Conservation (phyloP, 139 green algal species). For the Micractinium conductrix region DNA sequence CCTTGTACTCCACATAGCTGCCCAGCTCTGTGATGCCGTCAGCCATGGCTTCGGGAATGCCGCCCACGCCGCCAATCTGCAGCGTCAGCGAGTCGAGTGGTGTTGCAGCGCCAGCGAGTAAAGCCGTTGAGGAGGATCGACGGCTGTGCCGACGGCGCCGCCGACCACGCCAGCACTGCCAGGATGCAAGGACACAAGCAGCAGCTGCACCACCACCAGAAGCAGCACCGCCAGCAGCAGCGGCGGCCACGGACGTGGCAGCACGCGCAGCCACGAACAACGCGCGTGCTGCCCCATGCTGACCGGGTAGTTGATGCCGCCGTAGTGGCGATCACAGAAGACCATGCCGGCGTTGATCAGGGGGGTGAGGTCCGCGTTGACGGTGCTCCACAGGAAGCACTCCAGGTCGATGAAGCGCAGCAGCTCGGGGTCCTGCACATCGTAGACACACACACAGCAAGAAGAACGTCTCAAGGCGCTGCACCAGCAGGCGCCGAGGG, state of each 20-base stretch:
- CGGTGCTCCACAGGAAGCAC: slow-evolving; percentile 97
- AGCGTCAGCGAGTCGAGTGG: background rate
- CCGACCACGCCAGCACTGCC: too few species aligned
- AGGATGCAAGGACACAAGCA: too few species aligned
- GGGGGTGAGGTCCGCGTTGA: slow-evolving; percentile 87
- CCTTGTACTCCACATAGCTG: slow-evolving; percentile 88
- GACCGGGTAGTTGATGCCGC: slow-evolving; percentile 96
- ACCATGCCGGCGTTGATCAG: slow-evolving; percentile 98
- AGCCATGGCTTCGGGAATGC: slow-evolving; percentile 80
- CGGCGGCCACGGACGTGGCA: background rate
- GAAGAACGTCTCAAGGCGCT: too few species aligned
- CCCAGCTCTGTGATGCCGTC: slow-evolving; percentile 77
- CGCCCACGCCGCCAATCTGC: slow-evolving; percentile 85
- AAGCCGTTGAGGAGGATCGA: background rate
- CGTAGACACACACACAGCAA: too few species aligned
- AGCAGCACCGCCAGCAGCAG: background rate
- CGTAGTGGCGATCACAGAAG: slow-evolving; percentile 89
- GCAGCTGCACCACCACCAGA: too few species aligned
- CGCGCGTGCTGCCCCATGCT: background rate
- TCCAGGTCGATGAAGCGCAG: slow-evolving; percentile 96
- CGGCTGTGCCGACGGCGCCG: too few species aligned
- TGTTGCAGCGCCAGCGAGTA: background rate
- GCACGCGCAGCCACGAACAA: background rate
- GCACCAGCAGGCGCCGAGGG: too few species aligned
- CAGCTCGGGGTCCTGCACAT: slow-evolving; percentile 83